A percentile compares a stretch with the other conserved stretches of the same genome.
These are phyloP conservation scores for Pyrenophora graminea DNA, from an alignment of 2,329 filamentous ascomycete genomes.

Conservation along the genomic window DNA sequence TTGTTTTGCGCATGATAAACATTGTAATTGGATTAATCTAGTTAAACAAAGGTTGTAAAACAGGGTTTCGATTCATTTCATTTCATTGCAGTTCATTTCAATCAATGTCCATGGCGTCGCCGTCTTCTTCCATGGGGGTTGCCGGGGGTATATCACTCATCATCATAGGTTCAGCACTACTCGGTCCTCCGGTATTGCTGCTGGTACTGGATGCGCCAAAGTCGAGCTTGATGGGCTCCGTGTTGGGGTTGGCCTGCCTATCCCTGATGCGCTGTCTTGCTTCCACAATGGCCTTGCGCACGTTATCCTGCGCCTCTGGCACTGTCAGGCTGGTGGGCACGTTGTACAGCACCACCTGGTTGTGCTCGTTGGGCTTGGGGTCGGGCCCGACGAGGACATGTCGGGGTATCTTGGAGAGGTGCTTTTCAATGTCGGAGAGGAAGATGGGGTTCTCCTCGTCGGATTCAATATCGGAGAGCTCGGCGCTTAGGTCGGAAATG, in stretches of 20 bases:
- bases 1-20: no score
- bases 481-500: slow-evolving; percentile 87
- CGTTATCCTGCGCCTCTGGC: slow-evolving; percentile 70
- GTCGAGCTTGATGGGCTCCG: slow-evolving; percentile 35
- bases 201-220: neutral
- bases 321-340: slow-evolving; percentile 77
- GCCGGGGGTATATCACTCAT: slow-evolving; percentile 11
- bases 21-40: no score
- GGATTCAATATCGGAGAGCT: slow-evolving; percentile 72
- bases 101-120: slow-evolving; percentile 71
- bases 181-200: neutral
- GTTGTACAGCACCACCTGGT: slow-evolving; percentile 78
- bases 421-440: slow-evolving; percentile 82
- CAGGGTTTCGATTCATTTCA: neutral
- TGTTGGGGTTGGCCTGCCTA: slow-evolving; percentile 51
- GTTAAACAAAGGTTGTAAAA: no score
- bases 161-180: neutral
- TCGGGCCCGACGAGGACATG: slow-evolving; percentile 62
- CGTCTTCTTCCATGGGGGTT: slow-evolving; percentile 45
- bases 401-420: slow-evolving; percentile 71
- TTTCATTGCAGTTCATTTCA: slow-evolving; percentile 23
- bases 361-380: slow-evolving; percentile 54
- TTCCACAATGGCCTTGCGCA: slow-evolving; percentile 83
- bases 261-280: slow-evolving; percentile 70
- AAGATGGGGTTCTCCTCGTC: slow-evolving; percentile 71